Evolutionary conservation across 148 eudicot species (phyloP), one percentile per base, ranked within the genome.

Genomic region (Euryodendron excelsum): DNA sequence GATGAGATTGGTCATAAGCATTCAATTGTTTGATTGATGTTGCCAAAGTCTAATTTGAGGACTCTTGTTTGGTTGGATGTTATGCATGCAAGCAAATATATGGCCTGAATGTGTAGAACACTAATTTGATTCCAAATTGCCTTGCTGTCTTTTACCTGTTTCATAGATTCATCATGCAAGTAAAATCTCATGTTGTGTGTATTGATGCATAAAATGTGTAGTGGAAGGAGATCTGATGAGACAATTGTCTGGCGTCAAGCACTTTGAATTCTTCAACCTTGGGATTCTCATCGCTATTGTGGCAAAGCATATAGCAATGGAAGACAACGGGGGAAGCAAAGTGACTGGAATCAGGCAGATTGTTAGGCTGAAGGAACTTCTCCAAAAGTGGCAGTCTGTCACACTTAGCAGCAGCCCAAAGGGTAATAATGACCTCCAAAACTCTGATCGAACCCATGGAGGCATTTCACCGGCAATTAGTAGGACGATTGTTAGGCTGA

Each of bases 261-360:
- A n/a, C n/a, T n/a, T n/a, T n/a, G n/a, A n/a, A n/a, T 41, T 72
- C 31, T 58, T 31, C 69, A 48, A 11, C 73, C 39, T 58, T 75
- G 72, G 70, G 41, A 72, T 60, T 71, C 68, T 37, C 66, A 52
- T 56, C 50, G 34, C 50, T 30, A 15, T n/a, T 33, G 79, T 76
- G 44, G 56, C 50, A 37, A 25, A 14, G 34, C 28, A 31, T 56
- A 37, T 74, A 72, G 75, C 55, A 80, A 91, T 91, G 97, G 91
- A 91, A 2, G 91, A 82, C 55, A 80, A 83, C 20, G 86, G 80
- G 64, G 83, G 79, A 68, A 75, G 69, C 56, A 93, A 81, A 79
- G 74, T 84, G 78, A 86, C 73, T 25, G 92, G 97, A 56, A 89
- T 93, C 69, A 65, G 91, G 70, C 94, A 91, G 73, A 91, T 93